Percentiles rank a stretch among this genome's conserved stretches.
Evolutionary conservation across 1,284 basidiomycete species (phyloP).

Genomic region (Tilletiopsis washingtonensis): DNA sequence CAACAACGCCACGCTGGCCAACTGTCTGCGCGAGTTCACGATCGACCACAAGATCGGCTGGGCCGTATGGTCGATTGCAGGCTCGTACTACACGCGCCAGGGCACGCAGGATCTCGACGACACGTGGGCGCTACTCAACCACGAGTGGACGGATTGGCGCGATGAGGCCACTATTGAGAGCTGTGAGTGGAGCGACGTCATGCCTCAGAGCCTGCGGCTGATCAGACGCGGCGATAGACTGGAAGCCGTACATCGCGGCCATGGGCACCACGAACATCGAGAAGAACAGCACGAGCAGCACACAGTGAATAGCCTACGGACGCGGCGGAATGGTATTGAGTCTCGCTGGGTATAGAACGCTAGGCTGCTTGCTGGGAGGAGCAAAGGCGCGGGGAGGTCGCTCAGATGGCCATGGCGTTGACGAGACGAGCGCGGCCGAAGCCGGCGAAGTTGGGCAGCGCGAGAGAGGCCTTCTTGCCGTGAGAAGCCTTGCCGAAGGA

Average conservation of each 20-base stretch:
- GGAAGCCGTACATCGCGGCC: slow-evolving; percentile 15
- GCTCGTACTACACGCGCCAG: slow-evolving; percentile 16
- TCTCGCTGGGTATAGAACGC: no score
- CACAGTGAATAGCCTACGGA: no score
- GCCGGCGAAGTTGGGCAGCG: no score
- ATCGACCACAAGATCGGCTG: slow-evolving; percentile 21
- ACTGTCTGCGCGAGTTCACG: slow-evolving; percentile 21
- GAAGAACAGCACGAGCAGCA: no score
- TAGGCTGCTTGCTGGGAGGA: no score
- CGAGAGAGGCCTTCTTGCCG: no score
- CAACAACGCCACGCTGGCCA: slow-evolving; percentile 15
- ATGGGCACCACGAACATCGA: slow-evolving; percentile 21
- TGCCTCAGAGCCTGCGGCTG: slow-evolving; percentile 11
- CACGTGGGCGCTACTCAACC: slow-evolving; percentile 9
- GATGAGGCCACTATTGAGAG: slow-evolving; percentile 4
- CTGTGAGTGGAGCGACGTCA: slow-evolving; percentile 8
- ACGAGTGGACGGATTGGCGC: neutral
- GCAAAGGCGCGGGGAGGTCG: no score
- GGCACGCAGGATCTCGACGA: slow-evolving; percentile 12
- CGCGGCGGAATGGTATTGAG: no score
- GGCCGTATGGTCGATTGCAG: slow-evolving; percentile 17
- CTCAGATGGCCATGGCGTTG: no score
- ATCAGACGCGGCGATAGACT: no score
- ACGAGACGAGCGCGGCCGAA: no score
- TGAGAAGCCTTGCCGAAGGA: no score